Conservation (phyloP, 805 yeast species). For the Hemisphaericaspora nanyangensis region DNA sequence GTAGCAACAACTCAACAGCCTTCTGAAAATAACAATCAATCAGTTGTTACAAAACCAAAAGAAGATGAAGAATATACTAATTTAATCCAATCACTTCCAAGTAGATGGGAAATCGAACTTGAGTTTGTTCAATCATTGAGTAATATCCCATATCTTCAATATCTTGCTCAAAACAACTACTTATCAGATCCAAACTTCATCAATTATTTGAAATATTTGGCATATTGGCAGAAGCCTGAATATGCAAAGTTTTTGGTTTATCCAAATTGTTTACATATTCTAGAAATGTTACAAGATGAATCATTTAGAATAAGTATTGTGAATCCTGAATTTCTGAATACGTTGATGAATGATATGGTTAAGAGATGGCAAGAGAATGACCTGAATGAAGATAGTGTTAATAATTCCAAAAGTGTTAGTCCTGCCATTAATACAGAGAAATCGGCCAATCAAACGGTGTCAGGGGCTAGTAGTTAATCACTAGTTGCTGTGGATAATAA, state of each 20-base stretch:
- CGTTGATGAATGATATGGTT: slow-evolving; percentile 73
- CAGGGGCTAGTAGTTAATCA: too few relatives aligned
- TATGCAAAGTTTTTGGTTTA: slow-evolving; percentile 70
- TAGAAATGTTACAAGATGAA: slow-evolving; percentile 56
- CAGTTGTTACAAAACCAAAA: too few relatives aligned
- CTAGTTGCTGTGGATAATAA: too few relatives aligned
- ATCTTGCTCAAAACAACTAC: slow-evolving; percentile 78
- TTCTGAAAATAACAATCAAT: too few relatives aligned
- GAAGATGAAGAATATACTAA: not conserved
- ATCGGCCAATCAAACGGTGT: too few relatives aligned
- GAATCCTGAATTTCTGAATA: slow-evolving; percentile 53
- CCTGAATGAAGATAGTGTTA: slow-evolving; percentile 3
- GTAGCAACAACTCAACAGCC: too few relatives aligned
- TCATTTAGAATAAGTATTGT: slow-evolving; percentile 54
- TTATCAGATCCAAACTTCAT: slow-evolving; percentile 69
- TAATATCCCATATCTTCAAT: slow-evolving; percentile 82
- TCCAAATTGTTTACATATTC: slow-evolving; percentile 83
- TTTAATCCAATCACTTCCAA: slow-evolving; percentile 44
- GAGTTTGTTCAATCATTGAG: slow-evolving; percentile 93
- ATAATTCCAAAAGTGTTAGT: too few relatives aligned
- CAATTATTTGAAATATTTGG: slow-evolving; percentile 72
- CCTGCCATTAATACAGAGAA: too few relatives aligned
- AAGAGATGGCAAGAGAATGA: slow-evolving; percentile 54
- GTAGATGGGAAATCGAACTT: slow-evolving; percentile 83
- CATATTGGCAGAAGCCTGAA: slow-evolving; percentile 78